These are phyloP conservation scores for Fusarium sulawesiense DNA, from an alignment of 2,329 filamentous ascomycete species.

Conservation along the genomic window DNA sequence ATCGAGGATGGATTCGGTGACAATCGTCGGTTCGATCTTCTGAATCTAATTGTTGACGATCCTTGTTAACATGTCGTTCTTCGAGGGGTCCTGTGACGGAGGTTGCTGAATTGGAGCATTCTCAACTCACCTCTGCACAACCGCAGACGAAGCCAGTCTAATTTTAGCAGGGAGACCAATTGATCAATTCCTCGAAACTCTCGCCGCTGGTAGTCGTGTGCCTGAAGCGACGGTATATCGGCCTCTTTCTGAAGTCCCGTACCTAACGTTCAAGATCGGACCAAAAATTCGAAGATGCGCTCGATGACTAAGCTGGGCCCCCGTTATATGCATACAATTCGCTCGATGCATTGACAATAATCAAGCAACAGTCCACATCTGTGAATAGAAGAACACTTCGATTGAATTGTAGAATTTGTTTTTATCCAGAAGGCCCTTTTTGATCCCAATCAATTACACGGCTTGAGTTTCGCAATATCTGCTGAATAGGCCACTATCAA, in stretches of 20 bases:
- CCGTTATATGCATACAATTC: conserved; percentile 10
- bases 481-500: neutral
- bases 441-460: neutral
- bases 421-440: neutral
- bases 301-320: conserved; percentile 37
- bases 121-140: conserved; percentile 28
- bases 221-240: conserved; percentile 25
- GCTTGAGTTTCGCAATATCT: neutral
- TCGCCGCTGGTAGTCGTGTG: conserved; percentile 4
- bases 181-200: conserved; percentile 1
- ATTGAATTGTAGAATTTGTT: neutral
- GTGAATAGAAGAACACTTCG: neutral
- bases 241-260: conserved; percentile 22
- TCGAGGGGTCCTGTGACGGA: neutral
- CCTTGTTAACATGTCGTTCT: conserved; percentile 17
- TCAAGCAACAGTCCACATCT: neutral
- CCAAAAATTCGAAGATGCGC: conserved; percentile 41
- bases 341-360: conserved; percentile 23
- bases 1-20: neutral
- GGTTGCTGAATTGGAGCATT: neutral
- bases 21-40: neutral
- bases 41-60: conserved; percentile 1
- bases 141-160: neutral
- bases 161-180: neutral
- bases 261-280: conserved; percentile 6